Percentiles rank a stretch among this genome's conserved stretches.
Conservation (phyloP, 257 asterid species). For the Plantago elongata region DNA sequence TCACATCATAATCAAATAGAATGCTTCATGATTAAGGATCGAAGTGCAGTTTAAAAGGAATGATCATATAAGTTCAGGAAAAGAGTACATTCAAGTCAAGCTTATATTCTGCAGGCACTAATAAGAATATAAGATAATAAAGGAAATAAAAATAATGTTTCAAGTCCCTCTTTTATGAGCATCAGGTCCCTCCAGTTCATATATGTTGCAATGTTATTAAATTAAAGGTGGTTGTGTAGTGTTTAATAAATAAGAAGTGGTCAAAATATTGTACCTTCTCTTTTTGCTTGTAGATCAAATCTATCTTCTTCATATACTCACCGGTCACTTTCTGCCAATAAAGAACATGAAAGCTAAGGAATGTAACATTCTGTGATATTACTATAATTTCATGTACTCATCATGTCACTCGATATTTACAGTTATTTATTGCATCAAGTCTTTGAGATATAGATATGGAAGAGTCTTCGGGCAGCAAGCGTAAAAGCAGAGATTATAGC, state of each 20-base stretch:
- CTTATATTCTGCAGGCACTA: background rate
- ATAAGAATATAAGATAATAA: background rate
- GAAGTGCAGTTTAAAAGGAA: background rate
- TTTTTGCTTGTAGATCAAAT: conserved; percentile 73
- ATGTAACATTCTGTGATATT: background rate
- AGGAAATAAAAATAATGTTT: background rate
- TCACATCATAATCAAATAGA: too few relatives aligned
- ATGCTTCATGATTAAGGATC: too few relatives aligned
- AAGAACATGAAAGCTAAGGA: conserved; percentile 15
- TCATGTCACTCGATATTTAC: too few relatives aligned
- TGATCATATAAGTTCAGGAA: background rate
- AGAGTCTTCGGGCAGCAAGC: too few relatives aligned
- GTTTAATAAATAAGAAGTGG: conserved; percentile 9
- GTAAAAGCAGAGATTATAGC: too few relatives aligned
- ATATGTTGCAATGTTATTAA: conserved; percentile 1
- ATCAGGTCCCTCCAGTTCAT: background rate
- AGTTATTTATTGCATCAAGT: too few relatives aligned
- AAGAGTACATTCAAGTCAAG: background rate
- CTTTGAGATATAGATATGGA: too few relatives aligned
- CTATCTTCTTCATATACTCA: conserved; percentile 93
- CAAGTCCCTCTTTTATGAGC: too few relatives aligned
- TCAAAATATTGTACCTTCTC: conserved; percentile 60
- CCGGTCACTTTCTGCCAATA: conserved; percentile 79
- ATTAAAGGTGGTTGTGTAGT: conserved; percentile 5
- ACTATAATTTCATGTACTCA: background rate